Evolutionary conservation across 2,329 filamentous ascomycete species (phyloP).

Genomic region (Talaromyces sp.): DNA sequence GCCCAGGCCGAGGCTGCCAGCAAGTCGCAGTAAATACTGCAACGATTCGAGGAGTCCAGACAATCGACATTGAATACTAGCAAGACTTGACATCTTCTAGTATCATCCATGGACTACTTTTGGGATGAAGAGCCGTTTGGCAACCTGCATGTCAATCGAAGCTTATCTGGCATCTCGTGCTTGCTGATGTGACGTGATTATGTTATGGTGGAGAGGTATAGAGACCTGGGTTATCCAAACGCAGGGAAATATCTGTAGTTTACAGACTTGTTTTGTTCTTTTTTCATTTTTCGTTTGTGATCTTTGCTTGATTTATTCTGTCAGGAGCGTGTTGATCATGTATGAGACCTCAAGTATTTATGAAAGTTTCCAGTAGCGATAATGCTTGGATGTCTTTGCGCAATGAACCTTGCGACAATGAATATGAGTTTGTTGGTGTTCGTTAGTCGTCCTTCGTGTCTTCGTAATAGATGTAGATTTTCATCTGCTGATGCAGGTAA

Average conservation of each 20-base stretch:
- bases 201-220: slow-evolving; percentile 8
- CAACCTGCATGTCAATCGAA: background rate
- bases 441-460: background rate
- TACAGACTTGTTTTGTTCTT: slow-evolving; percentile 1
- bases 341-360: slow-evolving; percentile 19
- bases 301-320: background rate
- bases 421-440: slow-evolving; percentile 11
- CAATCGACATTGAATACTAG: slow-evolving; percentile 3
- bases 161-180: background rate
- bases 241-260: background rate
- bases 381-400: slow-evolving; percentile 5
- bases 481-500: background rate
- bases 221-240: background rate
- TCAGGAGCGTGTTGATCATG: slow-evolving; percentile 18
- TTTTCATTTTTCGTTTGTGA: slow-evolving; percentile 10
- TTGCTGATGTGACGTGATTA: slow-evolving; percentile 3
- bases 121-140: background rate
- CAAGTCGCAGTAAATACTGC: slow-evolving; percentile 47
- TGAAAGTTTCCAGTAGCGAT: slow-evolving; percentile 10
- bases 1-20: slow-evolving; percentile 75
- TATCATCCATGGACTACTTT: slow-evolving; percentile 9
- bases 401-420: slow-evolving; percentile 7
- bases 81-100: background rate
- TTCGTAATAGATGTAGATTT: slow-evolving; percentile 4
- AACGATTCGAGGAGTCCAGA: slow-evolving; percentile 25